Conservation (phyloP, 1,139 yeast species). For the Yamadazyma atmosphaerica region DNA sequence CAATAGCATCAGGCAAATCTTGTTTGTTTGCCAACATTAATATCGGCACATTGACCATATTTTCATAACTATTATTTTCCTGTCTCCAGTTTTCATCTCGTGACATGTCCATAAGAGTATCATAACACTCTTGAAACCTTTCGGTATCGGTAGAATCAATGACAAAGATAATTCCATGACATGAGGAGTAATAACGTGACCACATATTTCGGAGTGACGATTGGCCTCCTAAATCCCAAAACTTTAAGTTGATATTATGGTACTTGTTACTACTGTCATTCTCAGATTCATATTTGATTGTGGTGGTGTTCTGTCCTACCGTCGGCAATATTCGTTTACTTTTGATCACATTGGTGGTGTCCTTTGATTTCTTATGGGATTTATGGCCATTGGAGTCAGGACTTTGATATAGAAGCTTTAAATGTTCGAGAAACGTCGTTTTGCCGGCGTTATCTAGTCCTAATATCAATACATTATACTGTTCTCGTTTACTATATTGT, state of each 20-base stretch:
- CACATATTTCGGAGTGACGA: conserved; percentile 78
- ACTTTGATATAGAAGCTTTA: conserved; percentile 40
- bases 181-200: conserved; percentile 80
- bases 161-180: conserved; percentile 90
- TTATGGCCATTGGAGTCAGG: conserved; percentile 19
- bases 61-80: conserved; percentile 41
- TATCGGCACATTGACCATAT: conserved; percentile 70
- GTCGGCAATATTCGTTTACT: conserved; percentile 47
- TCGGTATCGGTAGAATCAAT: conserved; percentile 88
- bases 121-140: conserved; percentile 80
- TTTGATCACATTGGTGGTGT: conserved; percentile 23
- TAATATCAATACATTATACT: conserved; percentile 64
- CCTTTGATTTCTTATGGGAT: conserved; percentile 17
- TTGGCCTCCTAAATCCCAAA: conserved; percentile 98
- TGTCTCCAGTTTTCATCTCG: conserved; percentile 50
- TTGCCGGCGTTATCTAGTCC: conserved; percentile 97
- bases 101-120: conserved; percentile 50
- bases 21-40: conserved; percentile 95
- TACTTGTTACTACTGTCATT: conserved; percentile 30
- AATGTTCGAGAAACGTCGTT: conserved; percentile 56
- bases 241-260: conserved; percentile 60
- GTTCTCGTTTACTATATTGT: conserved; percentile 49
- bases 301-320: conserved; percentile 64
- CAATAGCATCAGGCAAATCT: conserved; percentile 73
- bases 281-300: conserved; percentile 38